Base-by-base conservation (phyloP, 2,329 filamentous ascomycete species). In the Phyllosticta capitalensis region DNA sequence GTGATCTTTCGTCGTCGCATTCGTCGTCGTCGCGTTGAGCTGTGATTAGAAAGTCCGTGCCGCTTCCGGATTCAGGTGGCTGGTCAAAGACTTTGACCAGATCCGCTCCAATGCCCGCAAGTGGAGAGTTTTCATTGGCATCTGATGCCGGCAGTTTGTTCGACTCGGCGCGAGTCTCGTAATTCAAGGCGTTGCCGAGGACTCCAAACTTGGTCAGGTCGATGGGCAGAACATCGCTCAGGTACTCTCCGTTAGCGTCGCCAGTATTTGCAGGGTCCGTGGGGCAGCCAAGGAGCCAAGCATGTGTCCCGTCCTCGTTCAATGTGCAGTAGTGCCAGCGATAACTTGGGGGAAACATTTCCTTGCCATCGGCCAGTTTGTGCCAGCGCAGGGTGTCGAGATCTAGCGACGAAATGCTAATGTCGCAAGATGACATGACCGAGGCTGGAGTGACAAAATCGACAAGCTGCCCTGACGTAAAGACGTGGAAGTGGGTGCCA, bases 241-340 rank as follows among this genome's bases (percentile, higher is more conserved):
- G 80, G 69, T 95, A 95, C 70, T 96, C 92, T 69, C 96, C 92
- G 61, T 91, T 86, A 60, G 85, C 87, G 17, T 86, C 78, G 48
- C 87, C 87, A 54, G 85, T 84, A 6, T 81, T 78, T 19, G 81
- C 76, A 49, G 81, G 76, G 64, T 96, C 90, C 3, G 89, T 87
- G 2, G 89, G 89, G 67, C 91, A 96, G 9, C 94, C 94, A n/a
- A 99, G 81, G 22, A 99, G 79, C 92, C 94, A 99, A 7, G 91
- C 94, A 70, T 95, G 96, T 6, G 94, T 96, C 5, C 92, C 92
- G 67, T 95, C 90, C 62, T 94, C 87, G 69, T 96, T 95, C 75
- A 96, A 88, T 2, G 91, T 95, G 72, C 94, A 97, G 71, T 99
- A 99, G 72, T 97, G 92, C 94, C 94, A 99, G 61, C 92, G 85